A percentile compares a stretch with the other conserved stretches of the same genome.
Conservation (phyloP, 2,329 filamentous ascomycete species). For the Emydomyces testavorans region DNA sequence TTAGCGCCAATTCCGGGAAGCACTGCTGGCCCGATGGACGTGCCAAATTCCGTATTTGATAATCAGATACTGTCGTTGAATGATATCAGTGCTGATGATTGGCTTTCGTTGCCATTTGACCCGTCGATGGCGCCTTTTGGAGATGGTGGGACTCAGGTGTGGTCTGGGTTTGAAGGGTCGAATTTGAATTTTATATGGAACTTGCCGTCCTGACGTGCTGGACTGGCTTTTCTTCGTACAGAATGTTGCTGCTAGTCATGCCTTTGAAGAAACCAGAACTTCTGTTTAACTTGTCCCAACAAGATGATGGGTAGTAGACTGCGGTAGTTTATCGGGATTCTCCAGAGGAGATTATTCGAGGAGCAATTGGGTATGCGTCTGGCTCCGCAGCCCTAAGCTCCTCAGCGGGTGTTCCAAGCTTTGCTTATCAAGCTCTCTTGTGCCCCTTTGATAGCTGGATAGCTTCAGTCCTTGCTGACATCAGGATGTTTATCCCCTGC, state of each 20-base stretch:
- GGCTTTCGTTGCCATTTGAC: slow-evolving; percentile 35
- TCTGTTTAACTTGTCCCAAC: too few relatives aligned
- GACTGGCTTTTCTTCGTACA: neutral
- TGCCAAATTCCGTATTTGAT: slow-evolving; percentile 12
- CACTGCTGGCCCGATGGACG: slow-evolving; percentile 3
- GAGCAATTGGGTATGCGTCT: neutral
- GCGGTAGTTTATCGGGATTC: neutral
- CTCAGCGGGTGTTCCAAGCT: neutral
- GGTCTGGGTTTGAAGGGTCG: slow-evolving; percentile 32
- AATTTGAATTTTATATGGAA: slow-evolving; percentile 37
- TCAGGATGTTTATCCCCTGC: neutral
- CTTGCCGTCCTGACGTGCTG: slow-evolving; percentile 25
- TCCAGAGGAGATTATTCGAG: neutral
- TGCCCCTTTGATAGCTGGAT: too few relatives aligned
- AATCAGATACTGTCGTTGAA: slow-evolving; percentile 13
- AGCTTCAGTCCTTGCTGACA: too few relatives aligned
- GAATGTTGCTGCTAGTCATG: neutral
- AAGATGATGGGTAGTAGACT: too few relatives aligned
- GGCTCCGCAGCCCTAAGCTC: neutral
- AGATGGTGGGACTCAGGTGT: slow-evolving; percentile 27
- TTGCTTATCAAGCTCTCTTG: too few relatives aligned
- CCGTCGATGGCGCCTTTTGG: slow-evolving; percentile 37
- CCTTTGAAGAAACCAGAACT: too few relatives aligned
- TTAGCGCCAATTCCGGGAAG: neutral
- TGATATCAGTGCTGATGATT: slow-evolving; percentile 26